Percentiles rank a stretch among this genome's conserved stretches.
These are phyloP conservation scores for Botrytis paeoniae DNA, from an alignment of 2,329 filamentous ascomycete species.

Conservation along the genomic window DNA sequence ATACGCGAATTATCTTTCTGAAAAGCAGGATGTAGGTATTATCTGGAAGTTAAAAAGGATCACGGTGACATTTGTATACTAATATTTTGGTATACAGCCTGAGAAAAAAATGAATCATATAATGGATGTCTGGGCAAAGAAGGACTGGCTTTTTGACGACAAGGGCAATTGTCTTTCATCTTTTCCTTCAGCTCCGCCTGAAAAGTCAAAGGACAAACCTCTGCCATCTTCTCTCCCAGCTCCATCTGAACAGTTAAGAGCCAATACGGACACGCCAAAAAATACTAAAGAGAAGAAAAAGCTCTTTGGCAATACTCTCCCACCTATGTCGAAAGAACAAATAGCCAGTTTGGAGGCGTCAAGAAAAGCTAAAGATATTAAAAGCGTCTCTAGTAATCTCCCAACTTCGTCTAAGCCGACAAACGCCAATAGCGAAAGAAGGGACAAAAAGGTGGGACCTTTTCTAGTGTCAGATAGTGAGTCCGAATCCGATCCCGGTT, in stretches of 20 bases:
- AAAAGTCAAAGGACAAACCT: not conserved
- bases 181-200: not conserved
- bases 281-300: too few relatives aligned
- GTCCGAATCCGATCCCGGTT: too few relatives aligned
- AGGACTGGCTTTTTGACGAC: not conserved
- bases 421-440: too few relatives aligned
- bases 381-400: too few relatives aligned
- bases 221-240: not conserved
- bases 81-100: not conserved
- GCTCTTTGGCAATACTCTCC: too few relatives aligned
- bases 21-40: not conserved
- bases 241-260: not conserved
- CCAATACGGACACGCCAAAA: not conserved
- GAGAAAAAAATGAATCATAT: not conserved
- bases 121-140: not conserved
- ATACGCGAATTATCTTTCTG: not conserved
- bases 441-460: too few relatives aligned
- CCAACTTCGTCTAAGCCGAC: not conserved
- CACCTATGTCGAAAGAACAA: too few relatives aligned
- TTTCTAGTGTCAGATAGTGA: too few relatives aligned
- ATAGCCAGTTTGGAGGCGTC: too few relatives aligned
- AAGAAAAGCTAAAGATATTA: not conserved
- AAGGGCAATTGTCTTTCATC: not conserved
- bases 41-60: accelerated
- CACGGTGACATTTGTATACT: not conserved